phyloP scores from a whole-genome alignment of 2,329 filamentous ascomycete genomes.

The Alternaria angustiovoidea region DNA sequence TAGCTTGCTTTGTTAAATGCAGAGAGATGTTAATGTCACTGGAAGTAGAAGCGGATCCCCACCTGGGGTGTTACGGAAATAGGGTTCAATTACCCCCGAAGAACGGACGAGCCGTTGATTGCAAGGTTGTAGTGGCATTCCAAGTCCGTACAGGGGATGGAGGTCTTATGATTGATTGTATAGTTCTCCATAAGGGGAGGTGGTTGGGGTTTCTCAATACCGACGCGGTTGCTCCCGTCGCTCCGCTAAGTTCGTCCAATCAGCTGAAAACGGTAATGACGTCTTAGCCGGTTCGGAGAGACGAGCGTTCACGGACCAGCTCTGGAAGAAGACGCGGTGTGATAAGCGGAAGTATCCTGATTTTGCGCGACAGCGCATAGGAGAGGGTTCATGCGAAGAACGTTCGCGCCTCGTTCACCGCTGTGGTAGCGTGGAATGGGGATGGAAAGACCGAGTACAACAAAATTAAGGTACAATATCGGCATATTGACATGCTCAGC shows the following conservation, averaged over 20 bases:
- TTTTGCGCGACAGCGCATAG: background rate
- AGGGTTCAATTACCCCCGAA: background rate
- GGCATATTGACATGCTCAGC: background rate
- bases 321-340: background rate
- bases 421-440: background rate
- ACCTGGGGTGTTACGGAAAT: background rate
- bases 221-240: background rate
- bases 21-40: background rate
- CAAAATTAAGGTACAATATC: background rate
- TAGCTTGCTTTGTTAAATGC: background rate
- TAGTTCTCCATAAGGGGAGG: background rate
- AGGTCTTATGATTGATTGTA: background rate
- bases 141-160: background rate
- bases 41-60: background rate
- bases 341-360: background rate
- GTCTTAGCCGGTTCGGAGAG: background rate
- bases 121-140: background rate
- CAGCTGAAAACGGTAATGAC: background rate
- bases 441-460: background rate
- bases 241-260: slow-evolving; percentile 1
- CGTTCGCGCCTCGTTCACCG: background rate
- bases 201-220: background rate
- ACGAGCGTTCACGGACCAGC: background rate
- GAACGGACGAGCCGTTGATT: background rate
- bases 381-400: background rate